These are phyloP conservation scores for Dentiscutata heterogama DNA, from an alignment of 371 early-diverging fungal species.

Conservation along the genomic window DNA sequence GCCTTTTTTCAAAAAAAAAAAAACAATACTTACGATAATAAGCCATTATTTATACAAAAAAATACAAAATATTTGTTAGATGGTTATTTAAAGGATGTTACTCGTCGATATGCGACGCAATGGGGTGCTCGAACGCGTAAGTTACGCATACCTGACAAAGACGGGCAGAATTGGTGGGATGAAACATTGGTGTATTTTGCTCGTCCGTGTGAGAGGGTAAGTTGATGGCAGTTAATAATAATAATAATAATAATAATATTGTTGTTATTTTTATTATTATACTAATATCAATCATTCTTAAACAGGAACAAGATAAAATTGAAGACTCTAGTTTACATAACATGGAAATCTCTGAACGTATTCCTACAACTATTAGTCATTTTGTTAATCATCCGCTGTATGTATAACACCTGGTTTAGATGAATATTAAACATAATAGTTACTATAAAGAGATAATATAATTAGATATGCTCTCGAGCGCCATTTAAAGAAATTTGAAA, in stretches of 20 bases:
- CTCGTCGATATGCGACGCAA: constrained; percentile 69
- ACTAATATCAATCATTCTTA: neutral
- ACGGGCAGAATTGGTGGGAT: constrained; percentile 63
- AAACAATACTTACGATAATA: neutral
- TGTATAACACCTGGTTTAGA: neutral
- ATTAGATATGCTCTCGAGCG: constrained; percentile 79
- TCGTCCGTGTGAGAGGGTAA: constrained; percentile 47
- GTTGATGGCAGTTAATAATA: neutral
- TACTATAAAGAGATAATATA: neutral
- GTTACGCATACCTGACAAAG: constrained; percentile 60
- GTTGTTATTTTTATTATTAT: neutral
- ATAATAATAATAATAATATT: neutral
- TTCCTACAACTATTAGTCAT: constrained; percentile 82
- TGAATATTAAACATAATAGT: neutral
- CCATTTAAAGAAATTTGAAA: constrained; percentile 81
- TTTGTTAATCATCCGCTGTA: constrained; percentile 88
- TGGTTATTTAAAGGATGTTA: constrained; percentile 70
- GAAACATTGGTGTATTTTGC: constrained; percentile 53
- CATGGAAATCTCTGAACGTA: constrained; percentile 64
- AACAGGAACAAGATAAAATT: constrained; percentile 52
- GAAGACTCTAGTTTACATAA: constrained; percentile 66
- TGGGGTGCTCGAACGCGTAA: constrained; percentile 65
- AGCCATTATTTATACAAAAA: neutral
- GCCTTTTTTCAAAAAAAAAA: neutral
- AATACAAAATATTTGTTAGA: constrained; percentile 46